phyloP scores from a whole-genome alignment of 148 eudicot species.

The Arctostaphylos glauca region DNA sequence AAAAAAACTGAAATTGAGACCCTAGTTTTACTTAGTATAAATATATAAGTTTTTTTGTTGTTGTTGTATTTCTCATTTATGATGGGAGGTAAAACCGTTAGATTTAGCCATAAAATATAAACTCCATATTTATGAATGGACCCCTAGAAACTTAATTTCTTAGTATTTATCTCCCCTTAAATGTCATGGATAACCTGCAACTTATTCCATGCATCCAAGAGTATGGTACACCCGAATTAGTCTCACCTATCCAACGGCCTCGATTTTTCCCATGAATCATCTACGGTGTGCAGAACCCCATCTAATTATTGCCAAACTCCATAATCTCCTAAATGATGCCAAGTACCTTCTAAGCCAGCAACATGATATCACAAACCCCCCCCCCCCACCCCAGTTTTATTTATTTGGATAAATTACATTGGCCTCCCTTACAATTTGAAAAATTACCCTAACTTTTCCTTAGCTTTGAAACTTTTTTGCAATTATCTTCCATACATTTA shows the following conservation, averaged over 20 bases:
- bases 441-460: no score
- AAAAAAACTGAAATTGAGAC: not conserved
- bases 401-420: not conserved
- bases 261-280: no score
- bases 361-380: not conserved
- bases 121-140: not conserved
- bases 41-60: not conserved
- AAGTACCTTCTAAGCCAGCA: not conserved
- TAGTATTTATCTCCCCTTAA: no score
- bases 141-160: not conserved
- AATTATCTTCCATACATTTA: no score
- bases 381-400: not conserved
- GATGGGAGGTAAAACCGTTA: not conserved
- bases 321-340: not conserved
- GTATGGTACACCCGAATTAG: not conserved
- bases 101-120: not conserved
- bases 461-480: no score
- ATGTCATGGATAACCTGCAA: not conserved
- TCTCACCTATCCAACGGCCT: no score
- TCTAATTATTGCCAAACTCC: not conserved
- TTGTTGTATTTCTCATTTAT: not conserved
- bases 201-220: not conserved
- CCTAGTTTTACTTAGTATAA: not conserved
- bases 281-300: not conserved
- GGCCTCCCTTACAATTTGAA: no score